Evolutionary conservation across 2,329 filamentous ascomycete genomes (phyloP).

Genomic region (Aspergillus vadensis): DNA sequence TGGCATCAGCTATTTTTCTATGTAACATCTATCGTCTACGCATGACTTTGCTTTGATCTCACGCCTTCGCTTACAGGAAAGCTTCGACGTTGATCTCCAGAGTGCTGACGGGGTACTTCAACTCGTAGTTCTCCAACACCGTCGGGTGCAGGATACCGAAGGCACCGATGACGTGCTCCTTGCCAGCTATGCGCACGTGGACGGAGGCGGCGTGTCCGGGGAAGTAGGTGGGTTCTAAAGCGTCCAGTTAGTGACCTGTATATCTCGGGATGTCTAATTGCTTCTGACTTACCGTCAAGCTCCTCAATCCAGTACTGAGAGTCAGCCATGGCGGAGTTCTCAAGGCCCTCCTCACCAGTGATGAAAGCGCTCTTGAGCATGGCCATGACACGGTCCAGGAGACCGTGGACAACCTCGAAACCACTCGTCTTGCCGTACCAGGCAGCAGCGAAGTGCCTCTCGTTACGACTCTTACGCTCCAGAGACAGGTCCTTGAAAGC

Average conservation of each 20-base stretch:
- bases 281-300: conserved; percentile 64
- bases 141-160: conserved; percentile 93
- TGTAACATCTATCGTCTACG: conserved; percentile 15
- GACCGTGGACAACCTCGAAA: conserved; percentile 92
- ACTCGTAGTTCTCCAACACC: conserved; percentile 89
- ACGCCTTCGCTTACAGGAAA: conserved; percentile 65
- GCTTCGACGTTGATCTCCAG: conserved; percentile 93
- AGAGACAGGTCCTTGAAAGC: conserved; percentile 81
- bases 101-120: conserved; percentile 90
- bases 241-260: background rate
- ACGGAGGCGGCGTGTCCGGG: conserved; percentile 84
- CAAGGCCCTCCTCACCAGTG: conserved; percentile 70
- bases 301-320: conserved; percentile 93
- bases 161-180: conserved; percentile 76
- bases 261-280: background rate
- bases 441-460: conserved; percentile 92
- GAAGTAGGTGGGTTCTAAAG: conserved; percentile 82
- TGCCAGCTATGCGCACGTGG: conserved; percentile 71
- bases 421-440: conserved; percentile 93
- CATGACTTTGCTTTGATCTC: background rate
- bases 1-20: conserved; percentile 26
- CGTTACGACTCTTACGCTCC: conserved; percentile 87
- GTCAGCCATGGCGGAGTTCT: conserved; percentile 59
- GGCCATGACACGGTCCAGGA: conserved; percentile 85
- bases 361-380: conserved; percentile 88